Evolutionary conservation across 345 rosid genomes (phyloP).

Genomic region (Eucalyptus grandis): DNA sequence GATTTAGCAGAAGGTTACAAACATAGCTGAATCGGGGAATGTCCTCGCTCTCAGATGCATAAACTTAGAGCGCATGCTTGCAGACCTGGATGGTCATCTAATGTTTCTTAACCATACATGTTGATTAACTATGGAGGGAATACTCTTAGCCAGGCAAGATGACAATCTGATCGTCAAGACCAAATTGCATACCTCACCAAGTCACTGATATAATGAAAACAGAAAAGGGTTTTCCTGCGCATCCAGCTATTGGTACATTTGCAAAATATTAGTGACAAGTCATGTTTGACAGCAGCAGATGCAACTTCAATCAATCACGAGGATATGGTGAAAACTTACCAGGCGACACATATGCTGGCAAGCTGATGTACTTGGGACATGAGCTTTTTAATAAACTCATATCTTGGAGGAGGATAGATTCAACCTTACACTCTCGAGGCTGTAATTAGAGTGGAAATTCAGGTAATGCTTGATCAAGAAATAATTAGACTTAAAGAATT

Average conservation of each 20-base stretch:
- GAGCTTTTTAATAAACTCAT: constrained; percentile 26
- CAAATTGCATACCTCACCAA: not conserved
- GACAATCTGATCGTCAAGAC: not conserved
- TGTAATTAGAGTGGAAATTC: constrained; percentile 13
- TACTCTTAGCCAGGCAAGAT: not conserved
- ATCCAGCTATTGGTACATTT: not conserved
- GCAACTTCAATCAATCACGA: not conserved
- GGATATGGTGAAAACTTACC: constrained; percentile 29
- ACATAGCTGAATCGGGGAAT: not conserved
- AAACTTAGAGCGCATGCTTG: not conserved
- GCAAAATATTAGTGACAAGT: not conserved
- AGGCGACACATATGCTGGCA: constrained; percentile 44
- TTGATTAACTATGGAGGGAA: not conserved
- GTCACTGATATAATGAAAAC: not conserved
- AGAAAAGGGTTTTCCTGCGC: not conserved
- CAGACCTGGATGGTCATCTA: not conserved
- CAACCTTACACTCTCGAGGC: constrained; percentile 58
- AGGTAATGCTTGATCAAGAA: not conserved
- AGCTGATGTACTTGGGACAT: constrained; percentile 75
- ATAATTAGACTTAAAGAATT: not conserved
- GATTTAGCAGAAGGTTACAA: not conserved
- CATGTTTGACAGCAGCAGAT: not conserved
- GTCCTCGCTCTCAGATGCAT: not conserved
- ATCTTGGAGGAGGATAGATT: constrained; percentile 3
- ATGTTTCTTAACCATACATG: not conserved